A percentile compares a stretch with the other conserved stretches of the same genome.
These are phyloP conservation scores for Helotiales sp. DNA, from an alignment of 2,329 filamentous ascomycete species.

Conservation along the genomic window DNA sequence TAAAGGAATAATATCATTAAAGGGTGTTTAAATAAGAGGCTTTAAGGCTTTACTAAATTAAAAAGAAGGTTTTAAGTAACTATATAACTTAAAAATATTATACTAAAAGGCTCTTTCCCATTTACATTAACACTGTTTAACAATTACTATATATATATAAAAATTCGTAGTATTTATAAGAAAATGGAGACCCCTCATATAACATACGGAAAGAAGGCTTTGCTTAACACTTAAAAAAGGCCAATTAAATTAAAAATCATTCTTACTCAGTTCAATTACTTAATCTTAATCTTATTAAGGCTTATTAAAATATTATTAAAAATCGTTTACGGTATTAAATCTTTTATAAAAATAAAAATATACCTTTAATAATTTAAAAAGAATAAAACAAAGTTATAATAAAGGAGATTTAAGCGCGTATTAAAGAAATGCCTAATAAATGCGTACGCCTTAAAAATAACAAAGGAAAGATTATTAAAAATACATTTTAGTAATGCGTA, in stretches of 20 bases:
- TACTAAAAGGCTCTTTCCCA: slow-evolving; percentile 17
- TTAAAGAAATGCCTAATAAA: slow-evolving; percentile 19
- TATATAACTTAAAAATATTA: slow-evolving; percentile 28
- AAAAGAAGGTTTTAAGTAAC: slow-evolving; percentile 20
- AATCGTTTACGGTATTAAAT: slow-evolving; percentile 17
- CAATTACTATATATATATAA: no score
- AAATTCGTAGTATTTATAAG: slow-evolving; percentile 26
- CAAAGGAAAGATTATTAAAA: not conserved
- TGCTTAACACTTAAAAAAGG: slow-evolving; percentile 17
- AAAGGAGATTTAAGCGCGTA: slow-evolving; percentile 16
- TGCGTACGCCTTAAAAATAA: slow-evolving; percentile 15
- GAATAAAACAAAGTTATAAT: slow-evolving; percentile 25
- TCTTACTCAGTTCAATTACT: slow-evolving; percentile 17
- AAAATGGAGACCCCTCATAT: slow-evolving; percentile 22
- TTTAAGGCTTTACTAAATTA: slow-evolving; percentile 11
- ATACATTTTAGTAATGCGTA: not conserved
- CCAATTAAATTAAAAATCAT: slow-evolving; percentile 12
- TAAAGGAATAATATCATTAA: slow-evolving; percentile 16
- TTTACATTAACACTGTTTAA: slow-evolving; percentile 19
- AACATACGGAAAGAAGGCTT: slow-evolving; percentile 21
- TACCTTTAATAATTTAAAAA: slow-evolving; percentile 18
- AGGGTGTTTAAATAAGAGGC: slow-evolving; percentile 22
- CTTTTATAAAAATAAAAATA: slow-evolving; percentile 26
- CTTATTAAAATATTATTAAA: slow-evolving; percentile 25
- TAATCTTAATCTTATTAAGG: slow-evolving; percentile 26